Percentiles rank a stretch among this genome's conserved stretches.
Conservation (phyloP, 495 filamentous ascomycete genomes). For the Hyaloscypha finlandica region DNA sequence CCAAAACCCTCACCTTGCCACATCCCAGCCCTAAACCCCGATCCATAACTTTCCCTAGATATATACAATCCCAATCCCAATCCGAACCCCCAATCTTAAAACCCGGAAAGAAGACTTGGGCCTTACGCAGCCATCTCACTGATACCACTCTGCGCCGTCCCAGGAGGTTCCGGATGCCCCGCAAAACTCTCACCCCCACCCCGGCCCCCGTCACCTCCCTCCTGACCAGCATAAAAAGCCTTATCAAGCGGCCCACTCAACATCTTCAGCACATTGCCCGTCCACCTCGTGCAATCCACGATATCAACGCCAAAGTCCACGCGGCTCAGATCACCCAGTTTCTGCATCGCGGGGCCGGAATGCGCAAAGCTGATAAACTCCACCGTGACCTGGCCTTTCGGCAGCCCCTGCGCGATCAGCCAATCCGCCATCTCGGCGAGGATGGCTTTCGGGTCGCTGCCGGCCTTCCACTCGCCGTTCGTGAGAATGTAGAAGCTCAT, state of each 20-base stretch:
- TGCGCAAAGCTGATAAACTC: slow-evolving; percentile 27
- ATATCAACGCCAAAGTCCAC: slow-evolving; percentile 20
- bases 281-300: slow-evolving; percentile 13
- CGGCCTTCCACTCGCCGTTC: slow-evolving; percentile 22
- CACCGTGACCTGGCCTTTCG: slow-evolving; percentile 4
- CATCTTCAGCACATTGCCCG: slow-evolving; percentile 17
- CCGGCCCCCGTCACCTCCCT: neutral
- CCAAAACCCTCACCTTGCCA: too few relatives aligned
- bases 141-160: neutral
- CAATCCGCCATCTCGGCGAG: slow-evolving; percentile 10
- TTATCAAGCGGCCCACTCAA: slow-evolving; percentile 8
- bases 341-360: slow-evolving; percentile 11
- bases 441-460: neutral
- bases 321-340: slow-evolving; percentile 14
- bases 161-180: neutral
- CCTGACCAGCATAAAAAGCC: neutral
- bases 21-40: too few relatives aligned
- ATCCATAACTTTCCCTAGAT: too few relatives aligned
- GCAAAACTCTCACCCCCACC: neutral
- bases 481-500: slow-evolving; percentile 28
- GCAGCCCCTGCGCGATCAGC: neutral
- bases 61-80: too few relatives aligned
- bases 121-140: neutral
- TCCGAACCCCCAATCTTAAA: neutral
- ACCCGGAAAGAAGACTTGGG: neutral